A percentile compares a stretch with the other conserved stretches of the same genome.
These are phyloP conservation scores for Drosera capensis DNA, from an alignment of 148 eudicot genomes.

Conservation along the genomic window DNA sequence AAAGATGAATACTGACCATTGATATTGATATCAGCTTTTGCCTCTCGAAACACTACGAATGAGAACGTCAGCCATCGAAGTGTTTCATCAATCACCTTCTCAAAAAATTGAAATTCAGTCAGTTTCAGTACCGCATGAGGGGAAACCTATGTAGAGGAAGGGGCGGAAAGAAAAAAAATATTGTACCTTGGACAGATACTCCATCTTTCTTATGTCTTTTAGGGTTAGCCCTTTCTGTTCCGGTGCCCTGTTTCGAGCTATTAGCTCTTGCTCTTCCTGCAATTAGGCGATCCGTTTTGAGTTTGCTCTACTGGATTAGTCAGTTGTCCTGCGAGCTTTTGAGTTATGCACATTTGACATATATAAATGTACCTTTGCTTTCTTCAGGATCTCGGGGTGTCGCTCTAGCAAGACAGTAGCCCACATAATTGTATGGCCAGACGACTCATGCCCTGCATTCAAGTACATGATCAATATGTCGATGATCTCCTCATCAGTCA, in stretches of 20 bases:
- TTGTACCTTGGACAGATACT: slow-evolving; percentile 65
- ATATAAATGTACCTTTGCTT: slow-evolving; percentile 38
- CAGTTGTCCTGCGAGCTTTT: background rate
- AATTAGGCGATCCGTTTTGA: background rate
- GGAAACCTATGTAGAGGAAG: background rate
- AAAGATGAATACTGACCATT: slow-evolving; percentile 30
- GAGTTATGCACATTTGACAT: background rate
- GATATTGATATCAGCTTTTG: slow-evolving; percentile 42
- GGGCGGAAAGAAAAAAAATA: background rate
- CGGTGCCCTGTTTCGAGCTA: slow-evolving; percentile 41
- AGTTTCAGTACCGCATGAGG: background rate
- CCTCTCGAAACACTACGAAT: slow-evolving; percentile 64
- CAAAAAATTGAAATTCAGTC: background rate
- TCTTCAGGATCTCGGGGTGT: slow-evolving; percentile 26
- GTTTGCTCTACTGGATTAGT: no score
- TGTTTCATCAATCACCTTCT: slow-evolving; percentile 87
- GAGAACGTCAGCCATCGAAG: slow-evolving; percentile 76
- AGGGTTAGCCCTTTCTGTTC: slow-evolving; percentile 57
- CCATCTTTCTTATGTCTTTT: slow-evolving; percentile 64
- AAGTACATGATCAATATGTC: no score
- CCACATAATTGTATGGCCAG: slow-evolving; percentile 43
- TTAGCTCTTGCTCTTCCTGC: slow-evolving; percentile 74
- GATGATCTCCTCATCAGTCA: slow-evolving; percentile 39
- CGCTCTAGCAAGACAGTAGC: slow-evolving; percentile 25
- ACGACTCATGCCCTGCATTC: slow-evolving; percentile 46